phyloP scores from a whole-genome alignment of 1,284 basidiomycete species.

The Ceratobasidium sp. region DNA sequence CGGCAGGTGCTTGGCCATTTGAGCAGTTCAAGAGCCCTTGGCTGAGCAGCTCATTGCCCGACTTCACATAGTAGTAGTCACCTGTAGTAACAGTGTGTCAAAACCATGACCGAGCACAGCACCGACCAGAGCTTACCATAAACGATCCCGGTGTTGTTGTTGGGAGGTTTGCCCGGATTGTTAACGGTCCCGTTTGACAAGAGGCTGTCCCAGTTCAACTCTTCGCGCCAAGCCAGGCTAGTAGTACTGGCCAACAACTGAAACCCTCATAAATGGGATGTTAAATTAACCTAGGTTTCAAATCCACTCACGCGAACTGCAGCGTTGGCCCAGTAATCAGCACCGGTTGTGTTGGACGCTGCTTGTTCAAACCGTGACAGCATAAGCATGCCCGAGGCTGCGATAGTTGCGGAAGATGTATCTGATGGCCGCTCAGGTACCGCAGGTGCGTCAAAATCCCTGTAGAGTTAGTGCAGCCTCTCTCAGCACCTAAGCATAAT shows the following conservation, averaged over 20 bases:
- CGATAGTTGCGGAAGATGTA: conserved; percentile 72
- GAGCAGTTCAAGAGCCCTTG: conserved; percentile 34
- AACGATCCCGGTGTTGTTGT: conserved; percentile 69
- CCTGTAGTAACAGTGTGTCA: conserved; percentile 48
- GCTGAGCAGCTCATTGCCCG: conserved; percentile 37
- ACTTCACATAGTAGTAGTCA: conserved; percentile 58
- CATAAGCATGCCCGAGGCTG: conserved; percentile 65
- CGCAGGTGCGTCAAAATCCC: conserved; percentile 75
- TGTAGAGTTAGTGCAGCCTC: conserved; percentile 49
- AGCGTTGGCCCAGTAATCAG: conserved; percentile 59
- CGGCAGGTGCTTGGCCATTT: conserved; percentile 2
- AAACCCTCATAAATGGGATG: neutral
- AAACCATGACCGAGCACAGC: neutral
- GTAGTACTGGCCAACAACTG: conserved; percentile 65
- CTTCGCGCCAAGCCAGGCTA: conserved; percentile 61
- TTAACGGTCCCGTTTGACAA: conserved; percentile 75
- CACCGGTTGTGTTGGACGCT: conserved; percentile 54
- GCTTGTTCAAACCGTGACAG: conserved; percentile 64
- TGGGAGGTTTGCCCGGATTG: conserved; percentile 59
- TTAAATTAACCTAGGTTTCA: neutral
- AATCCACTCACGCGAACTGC: conserved; percentile 60
- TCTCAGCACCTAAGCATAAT: neutral
- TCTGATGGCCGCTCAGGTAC: conserved; percentile 64
- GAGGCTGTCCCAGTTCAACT: conserved; percentile 64
- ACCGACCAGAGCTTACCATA: conserved; percentile 58